Evolutionary conservation across 768 basidiomycete genomes (phyloP), one percentile per base, ranked within the genome.

Genomic region (Russula ochroleuca): DNA sequence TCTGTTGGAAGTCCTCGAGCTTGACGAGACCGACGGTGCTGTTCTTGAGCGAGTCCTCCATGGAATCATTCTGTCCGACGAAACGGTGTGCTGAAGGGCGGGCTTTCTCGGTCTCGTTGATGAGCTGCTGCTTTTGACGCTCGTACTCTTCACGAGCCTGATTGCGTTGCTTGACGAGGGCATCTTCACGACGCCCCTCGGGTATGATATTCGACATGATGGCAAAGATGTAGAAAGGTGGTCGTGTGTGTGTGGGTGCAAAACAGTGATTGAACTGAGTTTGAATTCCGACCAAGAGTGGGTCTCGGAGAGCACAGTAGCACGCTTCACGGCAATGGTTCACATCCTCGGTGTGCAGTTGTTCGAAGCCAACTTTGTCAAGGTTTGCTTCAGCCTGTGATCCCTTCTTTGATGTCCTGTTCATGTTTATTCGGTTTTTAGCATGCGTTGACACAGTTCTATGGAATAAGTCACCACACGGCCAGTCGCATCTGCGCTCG

Each of bases 1-100:
- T 84, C 75, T 92, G 89, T 73, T 94, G 91, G 68, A 98, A 98
- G 35, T 97, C 96, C 68, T 96, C 92, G 8, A 98, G 80, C 62
- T 80, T 85, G 3, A 98, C 95, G 19, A 98, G 82, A 67, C 96
- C 96, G 49, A 98, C 85, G 1, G 96, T 98, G 54, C 81, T 87
- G 65, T 92, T 81, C 80, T 96, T 97, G 56, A 98, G 81, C 8
- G 85, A 82, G 63, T 98, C 96, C 74, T 98, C 96, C 81, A 97
- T 86, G 5, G 91, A 92, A 72, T 98, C 95, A 75, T 92, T 85
- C 73, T 95, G 92, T 1, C 93, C 92, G 41, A 96, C 90, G 75
- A 98, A 98, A 65, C 94, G 89, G 72, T 88, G 87, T 3, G 84
- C 76, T 0, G 92, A 90, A 5, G 94, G 91, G 35, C 93, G 88